Conservation (phyloP, 805 yeast genomes). For the Pichia exigua region DNA sequence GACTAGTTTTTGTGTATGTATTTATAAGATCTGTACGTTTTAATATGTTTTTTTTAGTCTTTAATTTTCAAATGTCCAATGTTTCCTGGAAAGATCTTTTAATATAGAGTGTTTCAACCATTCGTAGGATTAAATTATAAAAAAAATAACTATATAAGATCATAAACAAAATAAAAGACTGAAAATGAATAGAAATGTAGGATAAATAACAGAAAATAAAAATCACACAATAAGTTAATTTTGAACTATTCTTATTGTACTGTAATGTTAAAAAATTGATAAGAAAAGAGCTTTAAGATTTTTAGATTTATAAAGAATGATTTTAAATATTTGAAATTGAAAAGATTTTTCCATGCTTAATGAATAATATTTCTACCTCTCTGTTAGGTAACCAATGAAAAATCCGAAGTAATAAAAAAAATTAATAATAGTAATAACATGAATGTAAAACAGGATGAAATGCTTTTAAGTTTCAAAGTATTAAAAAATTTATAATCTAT, state of each 20-base stretch:
- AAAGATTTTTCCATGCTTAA: not conserved
- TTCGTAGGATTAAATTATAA: not conserved
- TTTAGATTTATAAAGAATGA: not conserved
- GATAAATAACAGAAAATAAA: not conserved
- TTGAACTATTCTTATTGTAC: not conserved
- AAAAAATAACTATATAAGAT: not conserved
- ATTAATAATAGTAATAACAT: not conserved
- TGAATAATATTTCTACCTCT: not conserved
- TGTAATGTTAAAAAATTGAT: not conserved
- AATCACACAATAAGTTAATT: not conserved
- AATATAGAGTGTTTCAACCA: not conserved
- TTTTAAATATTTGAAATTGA: not conserved
- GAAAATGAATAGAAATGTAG: not conserved
- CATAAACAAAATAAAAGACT: not conserved
- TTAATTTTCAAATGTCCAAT: too few relatives aligned
- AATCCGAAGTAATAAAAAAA: not conserved
- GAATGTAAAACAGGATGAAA: not conserved
- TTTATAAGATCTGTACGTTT: not conserved
- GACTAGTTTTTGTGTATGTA: too few relatives aligned
- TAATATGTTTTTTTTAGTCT: too few relatives aligned
- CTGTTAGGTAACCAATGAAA: conserved; percentile 3
- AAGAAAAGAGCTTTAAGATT: not conserved
- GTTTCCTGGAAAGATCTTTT: too few relatives aligned
- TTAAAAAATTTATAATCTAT: not conserved
- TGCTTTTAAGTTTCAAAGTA: not conserved